A percentile compares a stretch with the other conserved stretches of the same genome.
Conservation (phyloP, 2,329 filamentous ascomycete species). For the Aspergillus sp. region DNA sequence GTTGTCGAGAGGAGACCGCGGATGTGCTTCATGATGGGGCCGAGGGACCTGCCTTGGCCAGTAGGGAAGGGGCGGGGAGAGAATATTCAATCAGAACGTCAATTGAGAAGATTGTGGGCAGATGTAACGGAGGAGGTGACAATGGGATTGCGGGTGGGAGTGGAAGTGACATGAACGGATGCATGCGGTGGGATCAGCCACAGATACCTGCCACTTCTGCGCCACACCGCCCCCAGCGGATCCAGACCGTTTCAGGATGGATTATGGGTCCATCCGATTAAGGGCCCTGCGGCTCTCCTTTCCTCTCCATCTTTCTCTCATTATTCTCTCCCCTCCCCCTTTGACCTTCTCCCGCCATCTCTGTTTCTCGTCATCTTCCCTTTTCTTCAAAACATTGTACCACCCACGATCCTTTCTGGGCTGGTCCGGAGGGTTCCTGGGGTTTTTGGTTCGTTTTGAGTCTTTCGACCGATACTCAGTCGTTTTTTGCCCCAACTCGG, state of each 20-base stretch:
- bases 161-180: not conserved
- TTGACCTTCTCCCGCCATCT: constrained; percentile 10
- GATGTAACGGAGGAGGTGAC: not conserved
- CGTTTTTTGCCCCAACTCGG: constrained; percentile 11
- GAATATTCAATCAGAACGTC: not conserved
- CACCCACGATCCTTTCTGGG: constrained; percentile 17
- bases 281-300: constrained; percentile 1
- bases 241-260: constrained; percentile 7
- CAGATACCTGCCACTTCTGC: constrained; percentile 3
- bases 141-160: not conserved
- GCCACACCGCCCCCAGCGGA: constrained; percentile 16
- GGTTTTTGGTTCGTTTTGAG: constrained; percentile 25
- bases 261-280: constrained; percentile 1
- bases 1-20: constrained; percentile 32
- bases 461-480: constrained; percentile 17
- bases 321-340: constrained; percentile 14
- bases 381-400: constrained; percentile 9
- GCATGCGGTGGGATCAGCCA: constrained; percentile 15
- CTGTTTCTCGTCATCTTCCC: constrained; percentile 9
- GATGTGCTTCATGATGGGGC: constrained; percentile 31
- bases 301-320: constrained; percentile 15
- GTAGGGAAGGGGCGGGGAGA: not conserved
- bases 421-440: constrained; percentile 23
- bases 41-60: not conserved
- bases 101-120: not conserved